Conservation (phyloP, 2,329 filamentous ascomycete species). For the Aspergillus sclerotialis region DNA sequence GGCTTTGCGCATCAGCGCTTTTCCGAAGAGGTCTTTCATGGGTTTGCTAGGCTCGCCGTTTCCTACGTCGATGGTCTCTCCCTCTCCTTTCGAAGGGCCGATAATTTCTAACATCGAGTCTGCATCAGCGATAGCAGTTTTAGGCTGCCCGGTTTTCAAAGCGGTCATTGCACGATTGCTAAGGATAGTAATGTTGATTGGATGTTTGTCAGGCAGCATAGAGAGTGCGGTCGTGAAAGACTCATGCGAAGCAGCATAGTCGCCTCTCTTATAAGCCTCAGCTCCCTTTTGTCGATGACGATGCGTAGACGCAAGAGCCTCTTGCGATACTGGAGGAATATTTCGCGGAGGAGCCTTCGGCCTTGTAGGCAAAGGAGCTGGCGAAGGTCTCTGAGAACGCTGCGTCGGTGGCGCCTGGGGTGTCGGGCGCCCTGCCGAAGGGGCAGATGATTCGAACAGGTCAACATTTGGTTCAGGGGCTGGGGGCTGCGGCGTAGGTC, state of each 20-base stretch:
- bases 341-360: conserved; percentile 43
- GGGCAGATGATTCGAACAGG: conserved; percentile 50
- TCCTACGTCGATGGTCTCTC: conserved; percentile 67
- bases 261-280: conserved; percentile 86
- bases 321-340: conserved; percentile 59
- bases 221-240: conserved; percentile 73
- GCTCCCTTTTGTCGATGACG: conserved; percentile 72
- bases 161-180: conserved; percentile 87
- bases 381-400: conserved; percentile 34
- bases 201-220: conserved; percentile 69
- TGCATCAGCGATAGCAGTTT: conserved; percentile 76
- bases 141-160: conserved; percentile 86
- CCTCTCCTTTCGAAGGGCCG: conserved; percentile 68
- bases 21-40: conserved; percentile 90
- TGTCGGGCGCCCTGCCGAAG: conserved; percentile 24
- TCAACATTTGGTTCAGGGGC: conserved; percentile 49
- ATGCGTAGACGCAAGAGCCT: conserved; percentile 68
- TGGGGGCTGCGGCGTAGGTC: conserved; percentile 43
- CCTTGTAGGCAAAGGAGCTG: conserved; percentile 39
- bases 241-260: conserved; percentile 78
- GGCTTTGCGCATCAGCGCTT: conserved; percentile 88
- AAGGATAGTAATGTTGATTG: conserved; percentile 77
- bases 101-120: conserved; percentile 75
- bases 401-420: conserved; percentile 28
- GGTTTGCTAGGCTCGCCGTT: conserved; percentile 63